phyloP scores from a whole-genome alignment of 208 protist species.

The Wallacemonas sp. region DNA sequence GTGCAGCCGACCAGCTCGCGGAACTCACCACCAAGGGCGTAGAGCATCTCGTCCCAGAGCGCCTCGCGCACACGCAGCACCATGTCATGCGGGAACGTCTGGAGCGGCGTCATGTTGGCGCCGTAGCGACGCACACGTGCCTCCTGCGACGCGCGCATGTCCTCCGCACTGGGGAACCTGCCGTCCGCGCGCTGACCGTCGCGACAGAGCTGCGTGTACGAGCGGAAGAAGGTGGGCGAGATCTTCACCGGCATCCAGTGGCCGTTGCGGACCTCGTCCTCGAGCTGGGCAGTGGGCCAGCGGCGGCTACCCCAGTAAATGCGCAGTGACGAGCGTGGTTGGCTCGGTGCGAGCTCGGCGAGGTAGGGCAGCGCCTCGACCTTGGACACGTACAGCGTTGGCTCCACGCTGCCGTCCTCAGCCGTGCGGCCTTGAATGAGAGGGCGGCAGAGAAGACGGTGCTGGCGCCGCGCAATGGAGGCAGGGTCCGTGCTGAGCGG shows the following conservation, averaged over 20 bases:
- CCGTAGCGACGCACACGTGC: slow-evolving; percentile 62
- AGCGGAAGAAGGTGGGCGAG: slow-evolving; percentile 76
- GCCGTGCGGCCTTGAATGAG: slow-evolving; percentile 51
- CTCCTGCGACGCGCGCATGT: slow-evolving; percentile 41
- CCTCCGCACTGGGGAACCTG: slow-evolving; percentile 64
- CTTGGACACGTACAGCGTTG: slow-evolving; percentile 79
- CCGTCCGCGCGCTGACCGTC: slow-evolving; percentile 26
- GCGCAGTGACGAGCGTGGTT: slow-evolving; percentile 75
- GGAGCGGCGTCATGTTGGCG: slow-evolving; percentile 56
- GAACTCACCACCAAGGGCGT: slow-evolving; percentile 76
- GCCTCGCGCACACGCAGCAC: slow-evolving; percentile 72
- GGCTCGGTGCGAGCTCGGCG: slow-evolving; percentile 54
- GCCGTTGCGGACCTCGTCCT: slow-evolving; percentile 79
- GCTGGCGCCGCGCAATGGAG: slow-evolving; percentile 22
- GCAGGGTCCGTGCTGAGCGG: background rate
- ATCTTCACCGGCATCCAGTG: slow-evolving; percentile 84
- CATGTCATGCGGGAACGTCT: slow-evolving; percentile 80
- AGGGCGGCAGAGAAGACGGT: slow-evolving; percentile 60
- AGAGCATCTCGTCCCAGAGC: slow-evolving; percentile 89
- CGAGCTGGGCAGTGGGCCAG: slow-evolving; percentile 75
- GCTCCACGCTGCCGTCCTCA: slow-evolving; percentile 63
- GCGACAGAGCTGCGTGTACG: slow-evolving; percentile 36
- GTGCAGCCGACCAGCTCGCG: slow-evolving; percentile 67
- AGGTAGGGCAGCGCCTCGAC: slow-evolving; percentile 83
- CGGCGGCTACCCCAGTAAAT: slow-evolving; percentile 88